These are phyloP conservation scores for Hypoxylon intermedium DNA, from an alignment of 495 filamentous ascomycete species.

Conservation along the genomic window DNA sequence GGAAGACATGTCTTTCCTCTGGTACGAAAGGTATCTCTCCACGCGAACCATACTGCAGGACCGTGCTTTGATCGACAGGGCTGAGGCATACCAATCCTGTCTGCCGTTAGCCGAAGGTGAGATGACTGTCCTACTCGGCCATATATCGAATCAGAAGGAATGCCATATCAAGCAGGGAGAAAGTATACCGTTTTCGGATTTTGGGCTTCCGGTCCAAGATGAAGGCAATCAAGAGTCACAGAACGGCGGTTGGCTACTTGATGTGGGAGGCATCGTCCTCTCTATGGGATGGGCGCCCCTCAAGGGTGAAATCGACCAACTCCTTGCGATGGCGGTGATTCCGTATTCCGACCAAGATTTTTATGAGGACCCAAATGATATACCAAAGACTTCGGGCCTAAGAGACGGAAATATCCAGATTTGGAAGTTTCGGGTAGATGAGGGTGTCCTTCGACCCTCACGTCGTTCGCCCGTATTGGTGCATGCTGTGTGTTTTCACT, in stretches of 20 bases:
- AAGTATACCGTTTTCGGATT: conserved; percentile 39
- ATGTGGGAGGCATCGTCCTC: conserved; percentile 54
- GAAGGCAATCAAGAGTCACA: conserved; percentile 23
- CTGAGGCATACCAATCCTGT: conserved; percentile 33
- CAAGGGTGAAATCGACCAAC: conserved; percentile 42
- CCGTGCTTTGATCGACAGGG: conserved; percentile 30
- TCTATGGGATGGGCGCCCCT: conserved; percentile 54
- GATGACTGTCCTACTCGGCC: conserved; percentile 46
- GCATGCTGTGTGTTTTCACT: conserved; percentile 46
- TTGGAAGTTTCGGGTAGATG: conserved; percentile 46
- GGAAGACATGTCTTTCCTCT: conserved; percentile 35
- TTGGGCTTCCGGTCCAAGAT: conserved; percentile 34
- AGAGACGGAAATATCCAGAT: conserved; percentile 50
- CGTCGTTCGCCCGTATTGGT: conserved; percentile 38
- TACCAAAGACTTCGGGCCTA: conserved; percentile 26
- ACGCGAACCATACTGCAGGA: conserved; percentile 29
- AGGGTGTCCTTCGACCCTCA: conserved; percentile 32
- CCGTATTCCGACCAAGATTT: conserved; percentile 53
- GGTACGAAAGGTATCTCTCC: conserved; percentile 42
- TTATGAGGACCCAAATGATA: conserved; percentile 28
- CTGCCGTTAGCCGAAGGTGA: conserved; percentile 44
- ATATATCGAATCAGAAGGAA: conserved; percentile 47
- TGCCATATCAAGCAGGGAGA: conserved; percentile 42
- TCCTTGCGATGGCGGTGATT: conserved; percentile 54
- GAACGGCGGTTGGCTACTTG: conserved; percentile 51